A percentile compares a stretch with the other conserved stretches of the same genome.
phyloP scores from a whole-genome alignment of 75 land plant genomes.

The Adiantum capillusveneris region DNA sequence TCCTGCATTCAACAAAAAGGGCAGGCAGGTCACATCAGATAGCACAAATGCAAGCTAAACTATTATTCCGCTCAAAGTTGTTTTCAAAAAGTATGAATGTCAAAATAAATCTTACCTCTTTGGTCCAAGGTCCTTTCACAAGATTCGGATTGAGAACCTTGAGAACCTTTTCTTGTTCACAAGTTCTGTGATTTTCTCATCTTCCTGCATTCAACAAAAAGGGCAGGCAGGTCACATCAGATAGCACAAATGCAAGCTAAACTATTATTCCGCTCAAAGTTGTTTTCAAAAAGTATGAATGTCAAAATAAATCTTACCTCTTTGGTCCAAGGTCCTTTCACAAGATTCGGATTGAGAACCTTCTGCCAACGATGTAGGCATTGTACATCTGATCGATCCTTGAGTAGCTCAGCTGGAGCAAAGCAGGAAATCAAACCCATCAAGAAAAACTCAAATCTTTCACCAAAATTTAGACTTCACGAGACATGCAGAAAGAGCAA shows the following conservation, averaged over 20 bases:
- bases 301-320: too few relatives aligned
- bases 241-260: too few relatives aligned
- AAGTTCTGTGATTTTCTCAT: constrained; percentile 71
- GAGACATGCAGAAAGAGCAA: not conserved
- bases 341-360: constrained; percentile 81
- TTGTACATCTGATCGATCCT: constrained; percentile 82
- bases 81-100: too few relatives aligned
- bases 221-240: too few relatives aligned
- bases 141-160: constrained; percentile 90
- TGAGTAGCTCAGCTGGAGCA: constrained; percentile 67
- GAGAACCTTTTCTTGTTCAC: constrained; percentile 56
- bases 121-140: constrained; percentile 88
- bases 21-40: too few relatives aligned
- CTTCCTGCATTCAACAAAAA: too few relatives aligned
- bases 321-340: constrained; percentile 89
- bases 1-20: too few relatives aligned
- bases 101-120: too few relatives aligned
- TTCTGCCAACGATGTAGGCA: constrained; percentile 95
- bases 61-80: too few relatives aligned
- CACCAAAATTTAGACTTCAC: not conserved
- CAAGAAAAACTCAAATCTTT: constrained; percentile 1
- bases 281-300: too few relatives aligned
- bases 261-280: too few relatives aligned
- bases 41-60: too few relatives aligned
- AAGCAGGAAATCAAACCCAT: not conserved